A percentile compares a stretch with the other conserved stretches of the same genome.
These are phyloP conservation scores for Hyphopichia pseudoburtonii DNA, from an alignment of 1,139 yeast genomes.

Conservation along the genomic window DNA sequence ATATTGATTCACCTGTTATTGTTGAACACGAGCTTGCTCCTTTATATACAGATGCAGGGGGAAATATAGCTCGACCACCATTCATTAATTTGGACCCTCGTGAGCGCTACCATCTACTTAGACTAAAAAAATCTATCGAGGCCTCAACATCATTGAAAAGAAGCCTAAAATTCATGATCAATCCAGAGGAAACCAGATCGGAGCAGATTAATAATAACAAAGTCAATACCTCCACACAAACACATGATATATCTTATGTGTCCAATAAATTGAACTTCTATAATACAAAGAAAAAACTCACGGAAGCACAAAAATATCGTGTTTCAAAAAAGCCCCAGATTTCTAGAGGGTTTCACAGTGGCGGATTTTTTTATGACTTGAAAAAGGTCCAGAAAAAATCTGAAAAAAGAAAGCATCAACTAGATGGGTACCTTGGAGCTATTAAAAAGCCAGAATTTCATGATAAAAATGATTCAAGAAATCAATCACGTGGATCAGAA, in stretches of 20 bases:
- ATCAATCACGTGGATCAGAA: neutral
- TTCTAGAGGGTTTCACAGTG: slow-evolving; percentile 28
- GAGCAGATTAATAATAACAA: slow-evolving; percentile 14
- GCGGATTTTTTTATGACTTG: slow-evolving; percentile 40
- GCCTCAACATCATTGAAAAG: slow-evolving; percentile 33
- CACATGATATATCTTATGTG: slow-evolving; percentile 33
- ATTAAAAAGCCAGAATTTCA: slow-evolving; percentile 30
- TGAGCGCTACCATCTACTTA: slow-evolving; percentile 44
- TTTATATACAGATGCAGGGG: slow-evolving; percentile 35
- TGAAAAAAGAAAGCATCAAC: slow-evolving; percentile 13
- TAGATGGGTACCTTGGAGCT: slow-evolving; percentile 33
- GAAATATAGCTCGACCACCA: slow-evolving; percentile 47
- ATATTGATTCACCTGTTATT: slow-evolving; percentile 4
- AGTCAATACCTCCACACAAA: slow-evolving; percentile 47
- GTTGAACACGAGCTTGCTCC: slow-evolving; percentile 34
- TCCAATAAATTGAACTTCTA: slow-evolving; percentile 25
- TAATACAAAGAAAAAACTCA: slow-evolving; percentile 13
- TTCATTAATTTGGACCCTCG: slow-evolving; percentile 46
- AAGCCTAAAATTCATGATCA: slow-evolving; percentile 38
- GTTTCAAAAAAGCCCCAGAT: slow-evolving; percentile 17
- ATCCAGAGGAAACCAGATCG: slow-evolving; percentile 42
- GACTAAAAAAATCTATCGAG: slow-evolving; percentile 39
- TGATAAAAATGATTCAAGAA: neutral
- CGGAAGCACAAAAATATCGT: slow-evolving; percentile 8
- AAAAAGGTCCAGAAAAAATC: slow-evolving; percentile 4